These are phyloP conservation scores for Trichocomaceae sp. DNA, from an alignment of 2,329 filamentous ascomycete genomes.

Conservation along the genomic window DNA sequence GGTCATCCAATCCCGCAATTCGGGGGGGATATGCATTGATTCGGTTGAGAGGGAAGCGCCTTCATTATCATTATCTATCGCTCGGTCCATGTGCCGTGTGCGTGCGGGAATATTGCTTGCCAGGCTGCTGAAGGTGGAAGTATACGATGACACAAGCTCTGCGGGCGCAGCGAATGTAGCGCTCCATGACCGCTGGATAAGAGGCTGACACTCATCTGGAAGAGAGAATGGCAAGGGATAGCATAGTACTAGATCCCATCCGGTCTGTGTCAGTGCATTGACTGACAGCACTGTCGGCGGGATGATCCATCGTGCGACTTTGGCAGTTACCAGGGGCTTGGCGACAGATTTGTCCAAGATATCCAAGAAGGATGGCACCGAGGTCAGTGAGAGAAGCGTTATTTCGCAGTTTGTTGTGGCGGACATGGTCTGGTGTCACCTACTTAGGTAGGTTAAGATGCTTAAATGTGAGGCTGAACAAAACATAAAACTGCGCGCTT, in stretches of 20 bases:
- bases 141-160: not conserved
- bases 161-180: not conserved
- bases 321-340: not conserved
- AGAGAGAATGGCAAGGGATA: not conserved
- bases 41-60: not conserved
- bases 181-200: not conserved
- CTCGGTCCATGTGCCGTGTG: not conserved
- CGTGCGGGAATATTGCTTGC: not conserved
- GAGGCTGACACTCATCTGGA: not conserved
- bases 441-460: too few relatives aligned
- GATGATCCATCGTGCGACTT: constrained; percentile 1
- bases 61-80: not conserved
- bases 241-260: constrained; percentile 3
- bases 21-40: not conserved
- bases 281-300: not conserved
- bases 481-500: too few relatives aligned
- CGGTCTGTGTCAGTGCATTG: not conserved
- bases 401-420: not conserved
- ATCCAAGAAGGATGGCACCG: not conserved
- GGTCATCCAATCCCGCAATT: not conserved
- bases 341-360: not conserved
- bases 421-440: not conserved
- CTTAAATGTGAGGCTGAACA: too few relatives aligned
- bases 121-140: not conserved
- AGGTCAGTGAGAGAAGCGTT: not conserved